phyloP scores from a whole-genome alignment of 1,284 basidiomycete genomes.

The Serendipita sp. region DNA sequence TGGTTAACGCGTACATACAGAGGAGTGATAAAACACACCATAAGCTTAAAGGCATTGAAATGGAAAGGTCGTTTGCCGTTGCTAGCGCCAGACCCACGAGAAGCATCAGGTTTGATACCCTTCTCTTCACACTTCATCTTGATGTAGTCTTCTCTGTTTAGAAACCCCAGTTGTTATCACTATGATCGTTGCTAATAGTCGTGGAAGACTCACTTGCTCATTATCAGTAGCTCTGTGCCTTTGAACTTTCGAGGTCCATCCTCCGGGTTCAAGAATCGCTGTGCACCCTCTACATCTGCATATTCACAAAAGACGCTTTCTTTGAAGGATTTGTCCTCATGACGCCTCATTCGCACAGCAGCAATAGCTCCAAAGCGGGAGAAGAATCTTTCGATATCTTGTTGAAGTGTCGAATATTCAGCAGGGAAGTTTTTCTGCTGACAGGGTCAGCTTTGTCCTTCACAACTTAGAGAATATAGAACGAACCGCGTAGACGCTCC shows the following conservation, averaged over 20 bases:
- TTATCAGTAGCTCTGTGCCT: conserved; percentile 60
- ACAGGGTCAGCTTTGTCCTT: background rate
- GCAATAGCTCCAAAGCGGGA: conserved; percentile 68
- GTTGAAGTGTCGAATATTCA: conserved; percentile 57
- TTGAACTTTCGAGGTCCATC: conserved; percentile 71
- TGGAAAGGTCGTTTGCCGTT: conserved; percentile 26
- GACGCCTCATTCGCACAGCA: conserved; percentile 78
- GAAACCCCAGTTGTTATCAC: background rate
- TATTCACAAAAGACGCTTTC: conserved; percentile 91
- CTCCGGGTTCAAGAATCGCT: conserved; percentile 49
- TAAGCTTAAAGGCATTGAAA: conserved; percentile 86
- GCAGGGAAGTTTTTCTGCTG: conserved; percentile 80
- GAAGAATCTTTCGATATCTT: conserved; percentile 73
- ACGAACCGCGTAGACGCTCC: conserved; percentile 67
- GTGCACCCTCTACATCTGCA: conserved; percentile 52
- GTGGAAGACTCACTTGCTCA: conserved; percentile 59
- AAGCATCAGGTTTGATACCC: conserved; percentile 44
- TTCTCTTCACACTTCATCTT: conserved; percentile 98
- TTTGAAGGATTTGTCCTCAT: conserved; percentile 75
- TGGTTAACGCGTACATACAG: background rate
- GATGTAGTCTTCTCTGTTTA: conserved; percentile 68
- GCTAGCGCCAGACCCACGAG: conserved; percentile 33
- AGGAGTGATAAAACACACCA: conserved; percentile 24
- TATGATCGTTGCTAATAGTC: background rate
- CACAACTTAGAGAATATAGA: background rate